Conservation (phyloP, 2,329 filamentous ascomycete species). For the Macroventuria anomochaeta region DNA sequence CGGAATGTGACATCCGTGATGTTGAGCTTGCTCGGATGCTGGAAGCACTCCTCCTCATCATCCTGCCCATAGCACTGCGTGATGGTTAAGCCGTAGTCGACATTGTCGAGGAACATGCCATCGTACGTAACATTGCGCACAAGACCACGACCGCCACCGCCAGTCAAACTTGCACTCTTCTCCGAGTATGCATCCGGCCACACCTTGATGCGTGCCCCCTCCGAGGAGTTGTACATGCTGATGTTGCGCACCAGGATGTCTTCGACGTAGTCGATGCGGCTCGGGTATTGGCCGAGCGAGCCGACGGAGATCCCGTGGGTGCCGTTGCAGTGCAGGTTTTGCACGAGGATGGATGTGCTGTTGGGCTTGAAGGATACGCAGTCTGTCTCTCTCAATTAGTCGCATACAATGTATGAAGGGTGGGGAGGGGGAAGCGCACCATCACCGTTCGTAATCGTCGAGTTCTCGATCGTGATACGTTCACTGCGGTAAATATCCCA, state of each 20-base stretch:
- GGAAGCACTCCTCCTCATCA: constrained; percentile 21
- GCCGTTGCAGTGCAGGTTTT: constrained; percentile 69
- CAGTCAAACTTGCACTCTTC: constrained; percentile 64
- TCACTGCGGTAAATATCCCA: constrained; percentile 65
- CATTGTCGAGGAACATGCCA: constrained; percentile 63
- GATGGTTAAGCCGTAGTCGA: constrained; percentile 67
- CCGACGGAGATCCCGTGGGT: constrained; percentile 73
- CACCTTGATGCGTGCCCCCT: constrained; percentile 21
- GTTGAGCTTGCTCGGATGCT: constrained; percentile 20
- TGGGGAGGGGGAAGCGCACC: constrained; percentile 26
- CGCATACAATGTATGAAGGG: background rate
- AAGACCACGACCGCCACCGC: constrained; percentile 65
- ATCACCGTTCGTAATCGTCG: constrained; percentile 59
- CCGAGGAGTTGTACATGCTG: constrained; percentile 33
- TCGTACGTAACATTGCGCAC: constrained; percentile 72
- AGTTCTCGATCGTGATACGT: constrained; percentile 68
- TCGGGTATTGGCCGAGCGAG: constrained; percentile 69
- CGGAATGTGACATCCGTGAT: constrained; percentile 16
- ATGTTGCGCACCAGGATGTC: constrained; percentile 61
- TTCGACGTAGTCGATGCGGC: constrained; percentile 67
- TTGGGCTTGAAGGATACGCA: constrained; percentile 74
- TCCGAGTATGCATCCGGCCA: constrained; percentile 66
- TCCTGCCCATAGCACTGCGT: constrained; percentile 68
- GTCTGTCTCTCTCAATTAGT: constrained; percentile 38
- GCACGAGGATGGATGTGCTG: constrained; percentile 68